These are phyloP conservation scores for Syzygium grande DNA, from an alignment of 345 rosid genomes.

Conservation along the genomic window DNA sequence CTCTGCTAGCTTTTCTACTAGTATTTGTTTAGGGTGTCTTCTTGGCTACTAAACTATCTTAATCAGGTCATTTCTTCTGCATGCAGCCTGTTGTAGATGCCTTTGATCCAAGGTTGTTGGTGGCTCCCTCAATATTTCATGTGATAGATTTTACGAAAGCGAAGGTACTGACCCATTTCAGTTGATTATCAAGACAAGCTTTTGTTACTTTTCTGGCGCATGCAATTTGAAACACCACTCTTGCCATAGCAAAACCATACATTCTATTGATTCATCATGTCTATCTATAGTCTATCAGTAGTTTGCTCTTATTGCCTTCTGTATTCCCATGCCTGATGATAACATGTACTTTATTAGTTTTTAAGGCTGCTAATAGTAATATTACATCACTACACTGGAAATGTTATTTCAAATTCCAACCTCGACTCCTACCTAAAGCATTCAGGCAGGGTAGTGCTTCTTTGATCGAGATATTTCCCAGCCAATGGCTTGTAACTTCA, in stretches of 20 bases:
- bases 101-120: slow-evolving; percentile 94
- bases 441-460: neutral
- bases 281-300: neutral
- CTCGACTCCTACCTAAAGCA: neutral
- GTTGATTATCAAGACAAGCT: neutral
- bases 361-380: neutral
- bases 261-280: neutral
- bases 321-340: neutral
- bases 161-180: slow-evolving; percentile 39
- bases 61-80: slow-evolving; percentile 3
- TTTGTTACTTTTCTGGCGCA: neutral
- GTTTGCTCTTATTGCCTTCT: neutral
- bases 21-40: neutral
- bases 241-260: neutral
- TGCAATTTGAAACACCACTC: neutral
- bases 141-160: slow-evolving; percentile 60
- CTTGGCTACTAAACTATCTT: slow-evolving; percentile 3
- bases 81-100: slow-evolving; percentile 98
- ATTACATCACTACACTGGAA: neutral
- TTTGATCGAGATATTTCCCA: neutral
- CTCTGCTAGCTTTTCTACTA: neutral
- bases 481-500: neutral
- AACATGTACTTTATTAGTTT: neutral
- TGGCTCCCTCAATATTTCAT: slow-evolving; percentile 66
- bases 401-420: neutral